These are phyloP conservation scores for Quercus parvula DNA, from an alignment of 306 rosid species.

Conservation along the genomic window DNA sequence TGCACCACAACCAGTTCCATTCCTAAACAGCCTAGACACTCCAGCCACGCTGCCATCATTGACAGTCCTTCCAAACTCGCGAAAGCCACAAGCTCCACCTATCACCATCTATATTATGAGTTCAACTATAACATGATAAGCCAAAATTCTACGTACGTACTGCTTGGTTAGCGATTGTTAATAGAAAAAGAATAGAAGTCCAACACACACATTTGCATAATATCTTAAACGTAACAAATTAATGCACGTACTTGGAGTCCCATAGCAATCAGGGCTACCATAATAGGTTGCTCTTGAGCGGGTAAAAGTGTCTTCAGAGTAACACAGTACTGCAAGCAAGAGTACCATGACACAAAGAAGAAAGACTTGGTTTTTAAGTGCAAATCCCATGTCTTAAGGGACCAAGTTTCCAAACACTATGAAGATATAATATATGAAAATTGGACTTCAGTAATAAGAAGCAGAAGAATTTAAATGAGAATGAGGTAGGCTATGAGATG, in stretches of 20 bases:
- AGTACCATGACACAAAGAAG: conserved; percentile 39
- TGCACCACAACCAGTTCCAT: conserved; percentile 83
- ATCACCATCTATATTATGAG: neutral
- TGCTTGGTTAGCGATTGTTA: neutral
- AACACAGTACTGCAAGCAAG: conserved; percentile 44
- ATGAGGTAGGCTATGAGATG: conserved; percentile 24
- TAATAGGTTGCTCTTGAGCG: conserved; percentile 82
- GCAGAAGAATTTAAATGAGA: neutral
- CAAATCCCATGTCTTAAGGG: conserved; percentile 35
- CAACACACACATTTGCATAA: too few relatives aligned
- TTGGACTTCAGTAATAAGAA: conserved; percentile 10
- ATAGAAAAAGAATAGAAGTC: too few relatives aligned
- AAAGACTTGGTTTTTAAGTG: conserved; percentile 22
- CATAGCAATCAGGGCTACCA: conserved; percentile 86
- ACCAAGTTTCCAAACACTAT: neutral
- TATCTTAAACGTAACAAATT: too few relatives aligned
- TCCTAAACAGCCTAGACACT: conserved; percentile 59
- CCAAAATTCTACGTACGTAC: neutral
- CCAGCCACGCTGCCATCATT: conserved; percentile 76
- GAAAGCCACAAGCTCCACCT: conserved; percentile 93
- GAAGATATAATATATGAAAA: neutral
- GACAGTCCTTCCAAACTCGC: conserved; percentile 71
- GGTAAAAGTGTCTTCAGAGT: conserved; percentile 47
- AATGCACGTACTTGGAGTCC: conserved; percentile 57
- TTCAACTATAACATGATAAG: neutral